These are phyloP conservation scores for Kwoniella shivajii DNA, from an alignment of 1,284 basidiomycete genomes.

Conservation along the genomic window DNA sequence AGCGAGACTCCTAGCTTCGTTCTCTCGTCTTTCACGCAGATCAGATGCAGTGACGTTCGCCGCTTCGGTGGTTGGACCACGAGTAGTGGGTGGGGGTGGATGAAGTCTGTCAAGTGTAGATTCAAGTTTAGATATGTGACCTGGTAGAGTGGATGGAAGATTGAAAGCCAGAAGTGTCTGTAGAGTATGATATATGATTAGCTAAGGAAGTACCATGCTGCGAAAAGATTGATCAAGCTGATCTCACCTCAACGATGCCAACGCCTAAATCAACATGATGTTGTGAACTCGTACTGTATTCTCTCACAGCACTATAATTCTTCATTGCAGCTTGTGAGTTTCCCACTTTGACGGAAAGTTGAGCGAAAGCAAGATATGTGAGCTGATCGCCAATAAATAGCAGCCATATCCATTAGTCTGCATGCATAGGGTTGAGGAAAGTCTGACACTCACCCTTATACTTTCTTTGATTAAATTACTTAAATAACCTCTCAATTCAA, in stretches of 20 bases:
- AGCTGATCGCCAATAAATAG: no score
- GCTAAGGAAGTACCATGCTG: background rate
- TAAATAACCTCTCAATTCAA: conserved; percentile 49
- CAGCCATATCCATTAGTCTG: no score
- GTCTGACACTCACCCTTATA: conserved; percentile 40
- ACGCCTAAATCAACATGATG: conserved; percentile 47
- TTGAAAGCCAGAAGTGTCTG: conserved; percentile 44
- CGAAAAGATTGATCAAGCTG: background rate
- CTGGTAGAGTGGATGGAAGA: conserved; percentile 29
- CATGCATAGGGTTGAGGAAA: no score
- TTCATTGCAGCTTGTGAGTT: conserved; percentile 30
- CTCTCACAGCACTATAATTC: conserved; percentile 33
- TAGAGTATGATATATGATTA: no score
- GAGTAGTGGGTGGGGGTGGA: conserved; percentile 17
- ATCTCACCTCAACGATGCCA: conserved; percentile 39
- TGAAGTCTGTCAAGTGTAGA: conserved; percentile 42
- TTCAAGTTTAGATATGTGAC: conserved; percentile 46
- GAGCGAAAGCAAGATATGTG: conserved; percentile 45
- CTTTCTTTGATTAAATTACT: conserved; percentile 52
- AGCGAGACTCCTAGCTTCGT: conserved; percentile 23
- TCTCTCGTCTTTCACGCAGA: conserved; percentile 33
- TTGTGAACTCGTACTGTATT: conserved; percentile 38
- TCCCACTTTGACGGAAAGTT: conserved; percentile 41
- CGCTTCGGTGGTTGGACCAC: conserved; percentile 11
- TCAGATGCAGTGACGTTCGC: conserved; percentile 41